A percentile compares a stretch with the other conserved stretches of the same genome.
Conservation (phyloP, 169 alveolate genomes). For the Cryptosporidium baileyi region DNA sequence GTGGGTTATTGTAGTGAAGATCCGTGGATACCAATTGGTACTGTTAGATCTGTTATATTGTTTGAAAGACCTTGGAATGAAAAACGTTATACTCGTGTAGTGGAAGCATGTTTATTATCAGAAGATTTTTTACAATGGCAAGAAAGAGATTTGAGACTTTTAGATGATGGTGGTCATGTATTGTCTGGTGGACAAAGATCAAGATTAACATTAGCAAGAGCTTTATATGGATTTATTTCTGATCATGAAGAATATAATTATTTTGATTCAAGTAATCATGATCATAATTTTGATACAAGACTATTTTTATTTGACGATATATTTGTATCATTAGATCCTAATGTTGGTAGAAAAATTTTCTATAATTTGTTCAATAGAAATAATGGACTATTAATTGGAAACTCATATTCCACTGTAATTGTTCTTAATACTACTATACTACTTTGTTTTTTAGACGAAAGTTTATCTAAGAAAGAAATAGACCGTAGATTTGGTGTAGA, state of each 20-base stretch:
- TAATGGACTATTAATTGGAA: conserved; percentile 26
- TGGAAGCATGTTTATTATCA: conserved; percentile 75
- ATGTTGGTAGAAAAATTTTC: conserved; percentile 52
- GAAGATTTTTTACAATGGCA: conserved; percentile 80
- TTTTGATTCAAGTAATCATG: neutral
- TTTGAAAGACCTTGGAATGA: conserved; percentile 78
- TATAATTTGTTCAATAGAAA: conserved; percentile 10
- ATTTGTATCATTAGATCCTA: conserved; percentile 47
- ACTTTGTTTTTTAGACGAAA: conserved; percentile 11
- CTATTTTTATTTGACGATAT: conserved; percentile 41
- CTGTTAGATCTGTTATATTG: conserved; percentile 78
- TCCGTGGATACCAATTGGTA: conserved; percentile 84
- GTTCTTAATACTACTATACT: conserved; percentile 2
- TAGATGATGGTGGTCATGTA: conserved; percentile 79
- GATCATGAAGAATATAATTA: neutral
- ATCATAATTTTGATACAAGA: conserved; percentile 13
- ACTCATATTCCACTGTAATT: conserved; percentile 1
- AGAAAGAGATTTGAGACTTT: conserved; percentile 76
- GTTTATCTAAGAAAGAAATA: neutral
- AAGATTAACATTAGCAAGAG: conserved; percentile 90
- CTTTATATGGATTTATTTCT: conserved; percentile 78
- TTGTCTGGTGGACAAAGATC: conserved; percentile 93
- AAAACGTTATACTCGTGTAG: conserved; percentile 71
- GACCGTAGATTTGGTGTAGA: conserved; percentile 35
- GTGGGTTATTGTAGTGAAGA: conserved; percentile 61